Percentiles rank a stretch among this genome's conserved stretches.
Evolutionary conservation across 2,329 filamentous ascomycete species (phyloP).

Genomic region (Aspergillus hiratsukae): DNA sequence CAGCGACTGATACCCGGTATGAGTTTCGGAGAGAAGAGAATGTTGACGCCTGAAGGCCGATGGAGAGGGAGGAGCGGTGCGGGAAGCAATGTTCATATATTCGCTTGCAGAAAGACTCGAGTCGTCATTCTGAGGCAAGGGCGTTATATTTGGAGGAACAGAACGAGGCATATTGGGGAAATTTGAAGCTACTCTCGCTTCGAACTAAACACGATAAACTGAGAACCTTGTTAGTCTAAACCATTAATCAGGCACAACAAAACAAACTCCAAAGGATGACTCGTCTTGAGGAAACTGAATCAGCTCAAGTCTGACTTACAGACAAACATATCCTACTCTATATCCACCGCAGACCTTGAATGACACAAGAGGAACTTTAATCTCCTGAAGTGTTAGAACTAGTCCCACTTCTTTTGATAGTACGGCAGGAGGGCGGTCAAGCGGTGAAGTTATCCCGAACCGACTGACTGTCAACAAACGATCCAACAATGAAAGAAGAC

Average conservation of each 20-base stretch:
- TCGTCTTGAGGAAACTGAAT: background rate
- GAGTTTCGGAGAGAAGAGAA: slow-evolving; percentile 27
- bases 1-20: slow-evolving; percentile 29
- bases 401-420: background rate
- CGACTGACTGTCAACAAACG: background rate
- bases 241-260: background rate
- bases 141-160: slow-evolving; percentile 20
- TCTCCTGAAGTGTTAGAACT: background rate
- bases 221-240: background rate
- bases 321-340: background rate
- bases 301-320: background rate
- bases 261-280: background rate
- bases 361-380: background rate
- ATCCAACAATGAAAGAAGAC: background rate
- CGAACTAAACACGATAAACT: background rate
- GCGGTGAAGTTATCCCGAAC: background rate
- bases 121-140: slow-evolving; percentile 14
- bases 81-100: slow-evolving; percentile 10
- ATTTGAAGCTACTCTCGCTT: background rate
- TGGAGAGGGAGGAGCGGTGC: slow-evolving; percentile 36
- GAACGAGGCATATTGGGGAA: slow-evolving; percentile 28
- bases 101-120: slow-evolving; percentile 5
- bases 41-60: slow-evolving; percentile 27
- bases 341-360: background rate
- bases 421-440: background rate